Conservation (phyloP, 768 basidiomycete genomes). For the Lactarius pseudohatsudake region DNA sequence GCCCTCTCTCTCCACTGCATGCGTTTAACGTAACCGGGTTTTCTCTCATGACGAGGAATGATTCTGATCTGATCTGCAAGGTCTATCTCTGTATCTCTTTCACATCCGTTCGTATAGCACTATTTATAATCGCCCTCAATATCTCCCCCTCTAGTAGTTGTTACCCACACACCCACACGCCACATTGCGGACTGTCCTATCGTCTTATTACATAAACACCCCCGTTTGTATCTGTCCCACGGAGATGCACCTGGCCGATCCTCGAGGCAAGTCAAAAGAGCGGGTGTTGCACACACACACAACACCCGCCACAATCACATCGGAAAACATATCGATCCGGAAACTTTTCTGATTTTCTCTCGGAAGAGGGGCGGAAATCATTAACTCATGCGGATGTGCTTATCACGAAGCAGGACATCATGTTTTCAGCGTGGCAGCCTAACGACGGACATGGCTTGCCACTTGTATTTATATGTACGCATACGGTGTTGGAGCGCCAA, state of each 20-base stretch:
- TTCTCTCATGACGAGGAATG: not conserved
- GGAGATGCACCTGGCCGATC: conserved; percentile 13
- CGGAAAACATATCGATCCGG: conserved; percentile 7
- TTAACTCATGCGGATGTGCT: conserved; percentile 17
- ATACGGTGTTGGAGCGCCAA: conserved; percentile 1
- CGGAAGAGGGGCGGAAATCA: conserved; percentile 18
- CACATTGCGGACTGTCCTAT: conserved; percentile 14
- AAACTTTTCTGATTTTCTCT: conserved; percentile 20
- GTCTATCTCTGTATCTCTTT: conserved; percentile 3
- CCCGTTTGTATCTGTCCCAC: conserved; percentile 17
- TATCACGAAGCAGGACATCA: conserved; percentile 29
- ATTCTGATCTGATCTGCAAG: conserved; percentile 14
- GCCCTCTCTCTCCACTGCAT: not conserved
- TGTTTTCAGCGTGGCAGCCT: conserved; percentile 31
- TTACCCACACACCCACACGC: conserved; percentile 10
- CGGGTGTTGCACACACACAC: not conserved
- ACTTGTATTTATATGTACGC: conserved; percentile 17
- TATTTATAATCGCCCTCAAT: conserved; percentile 26
- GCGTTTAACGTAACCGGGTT: not conserved
- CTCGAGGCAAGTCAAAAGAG: conserved; percentile 5
- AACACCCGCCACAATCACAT: conserved; percentile 25
- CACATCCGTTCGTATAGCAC: conserved; percentile 23
- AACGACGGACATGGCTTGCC: conserved; percentile 25
- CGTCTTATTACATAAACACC: conserved; percentile 17
- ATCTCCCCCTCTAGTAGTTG: not conserved